Evolutionary conservation across 441 rosid species (phyloP).

Genomic region (Monsonia emarginata): DNA sequence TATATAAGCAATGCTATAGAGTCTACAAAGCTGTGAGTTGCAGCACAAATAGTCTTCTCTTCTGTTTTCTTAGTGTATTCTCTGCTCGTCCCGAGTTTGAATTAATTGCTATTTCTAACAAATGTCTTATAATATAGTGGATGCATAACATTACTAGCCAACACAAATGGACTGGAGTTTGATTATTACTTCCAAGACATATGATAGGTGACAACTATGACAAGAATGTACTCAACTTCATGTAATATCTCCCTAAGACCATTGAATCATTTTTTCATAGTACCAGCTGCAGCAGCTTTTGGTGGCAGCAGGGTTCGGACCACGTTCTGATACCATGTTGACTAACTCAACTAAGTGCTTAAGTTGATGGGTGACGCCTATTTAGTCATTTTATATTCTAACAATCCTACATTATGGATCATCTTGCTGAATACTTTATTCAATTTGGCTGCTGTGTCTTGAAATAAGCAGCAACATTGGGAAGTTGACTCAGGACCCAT

Average conservation of each 20-base stretch:
- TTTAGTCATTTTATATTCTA: too few relatives aligned
- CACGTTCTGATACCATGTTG: too few relatives aligned
- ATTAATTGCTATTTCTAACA: too few relatives aligned
- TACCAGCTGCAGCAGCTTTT: too few relatives aligned
- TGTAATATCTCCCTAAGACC: background rate
- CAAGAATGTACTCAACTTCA: background rate
- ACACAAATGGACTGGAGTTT: constrained; percentile 5
- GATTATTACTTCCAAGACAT: background rate
- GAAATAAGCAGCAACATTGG: background rate
- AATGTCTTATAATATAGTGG: background rate
- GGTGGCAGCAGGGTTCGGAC: too few relatives aligned
- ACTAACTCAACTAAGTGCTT: background rate
- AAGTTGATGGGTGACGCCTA: too few relatives aligned
- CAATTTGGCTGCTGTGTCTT: background rate
- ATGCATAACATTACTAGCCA: constrained; percentile 1
- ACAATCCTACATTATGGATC: too few relatives aligned
- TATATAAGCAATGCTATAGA: too few relatives aligned
- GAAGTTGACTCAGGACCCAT: background rate
- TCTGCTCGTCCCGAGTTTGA: too few relatives aligned
- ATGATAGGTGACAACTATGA: background rate
- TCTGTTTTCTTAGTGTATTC: too few relatives aligned
- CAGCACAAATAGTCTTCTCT: too few relatives aligned
- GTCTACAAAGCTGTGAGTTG: too few relatives aligned
- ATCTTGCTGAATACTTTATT: background rate
- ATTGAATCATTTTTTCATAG: background rate